Evolutionary conservation across 345 rosid species (phyloP).

Genomic region (Boechera retrofracta): DNA sequence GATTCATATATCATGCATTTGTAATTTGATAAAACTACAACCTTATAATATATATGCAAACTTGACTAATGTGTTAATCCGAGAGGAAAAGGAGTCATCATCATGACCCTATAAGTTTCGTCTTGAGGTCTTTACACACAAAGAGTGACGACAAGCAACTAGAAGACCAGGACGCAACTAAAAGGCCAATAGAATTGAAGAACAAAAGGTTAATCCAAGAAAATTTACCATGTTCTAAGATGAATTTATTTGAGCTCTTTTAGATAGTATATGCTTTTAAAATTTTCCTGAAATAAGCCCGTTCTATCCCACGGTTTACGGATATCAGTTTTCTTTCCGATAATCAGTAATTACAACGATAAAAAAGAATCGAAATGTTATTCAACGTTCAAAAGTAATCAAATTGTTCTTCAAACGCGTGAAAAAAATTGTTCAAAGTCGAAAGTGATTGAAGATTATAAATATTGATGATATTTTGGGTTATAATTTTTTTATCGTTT

Average conservation of each 20-base stretch:
- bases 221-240: not conserved
- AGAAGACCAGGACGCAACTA: not conserved
- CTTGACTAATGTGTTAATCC: not conserved
- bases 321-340: too few species aligned
- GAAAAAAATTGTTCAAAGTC: not conserved
- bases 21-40: not conserved
- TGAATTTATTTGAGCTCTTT: not conserved
- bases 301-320: too few species aligned
- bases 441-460: not conserved
- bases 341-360: too few species aligned
- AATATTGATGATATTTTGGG: too few species aligned
- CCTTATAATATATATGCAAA: not conserved
- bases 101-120: not conserved
- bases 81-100: not conserved
- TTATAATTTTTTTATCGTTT: too few species aligned
- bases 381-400: too few species aligned
- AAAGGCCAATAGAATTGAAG: not conserved
- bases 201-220: not conserved
- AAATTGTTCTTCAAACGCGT: too few species aligned
- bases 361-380: too few species aligned
- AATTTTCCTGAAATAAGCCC: too few species aligned
- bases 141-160: not conserved
- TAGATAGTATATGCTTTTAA: not conserved
- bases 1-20: not conserved
- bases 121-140: not conserved